Evolutionary conservation across 306 rosid species (phyloP).

Genomic region (Lagenaria siceraria): DNA sequence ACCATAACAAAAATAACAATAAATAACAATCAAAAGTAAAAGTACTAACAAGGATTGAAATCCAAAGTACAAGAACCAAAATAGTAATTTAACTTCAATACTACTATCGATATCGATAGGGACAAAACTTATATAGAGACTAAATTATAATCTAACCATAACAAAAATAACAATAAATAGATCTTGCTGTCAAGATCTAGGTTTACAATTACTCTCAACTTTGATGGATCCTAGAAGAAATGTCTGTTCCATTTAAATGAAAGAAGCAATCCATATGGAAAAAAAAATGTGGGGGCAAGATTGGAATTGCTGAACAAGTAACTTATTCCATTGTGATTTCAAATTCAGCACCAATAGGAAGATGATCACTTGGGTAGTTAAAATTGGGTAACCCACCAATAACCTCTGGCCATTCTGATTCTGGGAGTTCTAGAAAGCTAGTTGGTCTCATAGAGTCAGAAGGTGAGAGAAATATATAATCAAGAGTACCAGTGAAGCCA

Average conservation of each 20-base stretch:
- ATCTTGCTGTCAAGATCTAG: background rate
- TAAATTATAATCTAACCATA: background rate
- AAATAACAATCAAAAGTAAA: too few species aligned
- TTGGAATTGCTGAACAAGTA: background rate
- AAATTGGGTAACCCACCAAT: conserved; percentile 70
- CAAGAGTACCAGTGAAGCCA: conserved; percentile 75
- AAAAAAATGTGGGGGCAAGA: background rate
- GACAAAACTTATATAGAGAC: background rate
- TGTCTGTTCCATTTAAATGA: background rate
- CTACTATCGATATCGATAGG: background rate
- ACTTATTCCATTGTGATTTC: conserved; percentile 35
- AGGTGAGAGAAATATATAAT: conserved; percentile 57
- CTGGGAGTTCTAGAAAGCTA: conserved; percentile 75
- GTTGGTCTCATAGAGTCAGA: conserved; percentile 48
- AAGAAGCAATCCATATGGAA: background rate
- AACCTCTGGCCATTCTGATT: conserved; percentile 42
- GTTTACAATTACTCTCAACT: background rate
- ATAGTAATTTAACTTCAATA: too few species aligned
- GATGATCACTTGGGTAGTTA: conserved; percentile 77
- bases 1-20: too few species aligned
- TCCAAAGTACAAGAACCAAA: too few species aligned
- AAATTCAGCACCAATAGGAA: conserved; percentile 80
- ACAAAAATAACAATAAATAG: background rate
- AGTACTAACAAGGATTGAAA: too few species aligned
- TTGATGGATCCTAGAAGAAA: background rate